These are phyloP conservation scores for Halophytophthora polymorphica DNA, from an alignment of 352 stramenopile genomes.

Conservation along the genomic window DNA sequence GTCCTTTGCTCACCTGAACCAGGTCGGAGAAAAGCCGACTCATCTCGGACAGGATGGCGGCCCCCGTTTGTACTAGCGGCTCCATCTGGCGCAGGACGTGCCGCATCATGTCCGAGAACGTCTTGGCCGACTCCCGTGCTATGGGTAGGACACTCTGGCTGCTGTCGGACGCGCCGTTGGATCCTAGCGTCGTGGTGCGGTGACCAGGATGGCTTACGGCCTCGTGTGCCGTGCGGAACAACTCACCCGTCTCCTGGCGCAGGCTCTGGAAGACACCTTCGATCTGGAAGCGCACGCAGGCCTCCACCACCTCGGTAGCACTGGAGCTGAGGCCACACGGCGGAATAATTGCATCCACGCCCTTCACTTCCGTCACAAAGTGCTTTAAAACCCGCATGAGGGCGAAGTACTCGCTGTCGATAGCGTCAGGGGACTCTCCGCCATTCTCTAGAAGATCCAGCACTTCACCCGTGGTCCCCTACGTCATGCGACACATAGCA, in stretches of 20 bases:
- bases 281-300: conserved; percentile 77
- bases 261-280: conserved; percentile 66
- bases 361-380: conserved; percentile 63
- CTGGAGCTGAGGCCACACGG: conserved; percentile 40
- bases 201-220: conserved; percentile 38
- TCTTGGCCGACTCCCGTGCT: conserved; percentile 48
- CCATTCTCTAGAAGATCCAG: conserved; percentile 20
- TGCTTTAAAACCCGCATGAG: conserved; percentile 82
- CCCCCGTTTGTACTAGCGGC: conserved; percentile 65
- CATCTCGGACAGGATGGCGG: conserved; percentile 64
- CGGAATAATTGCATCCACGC: conserved; percentile 55
- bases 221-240: conserved; percentile 51
- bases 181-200: neutral
- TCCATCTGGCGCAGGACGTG: conserved; percentile 77
- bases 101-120: conserved; percentile 75
- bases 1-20: conserved; percentile 41
- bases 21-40: conserved; percentile 74
- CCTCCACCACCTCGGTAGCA: conserved; percentile 56
- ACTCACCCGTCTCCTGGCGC: conserved; percentile 50
- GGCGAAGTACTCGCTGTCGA: conserved; percentile 73
- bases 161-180: conserved; percentile 13
- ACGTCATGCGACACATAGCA: conserved; percentile 4
- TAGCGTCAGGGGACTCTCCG: conserved; percentile 17
- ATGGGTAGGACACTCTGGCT: conserved; percentile 49
- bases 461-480: conserved; percentile 57